phyloP scores from a whole-genome alignment of 2,329 filamentous ascomycete species.

The Colletotrichum chlorophyti region DNA sequence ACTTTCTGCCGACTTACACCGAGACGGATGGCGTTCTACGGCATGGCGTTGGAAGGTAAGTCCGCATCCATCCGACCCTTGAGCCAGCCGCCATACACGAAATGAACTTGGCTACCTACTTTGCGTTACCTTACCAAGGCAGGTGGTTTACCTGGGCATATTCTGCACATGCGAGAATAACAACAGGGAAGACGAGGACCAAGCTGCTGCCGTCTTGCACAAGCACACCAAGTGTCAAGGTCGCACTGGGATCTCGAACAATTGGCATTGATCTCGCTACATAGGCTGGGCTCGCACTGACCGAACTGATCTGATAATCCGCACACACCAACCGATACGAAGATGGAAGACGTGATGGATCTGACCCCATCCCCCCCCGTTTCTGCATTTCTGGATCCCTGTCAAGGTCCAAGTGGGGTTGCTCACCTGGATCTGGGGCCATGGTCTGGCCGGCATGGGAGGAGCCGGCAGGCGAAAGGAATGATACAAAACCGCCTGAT shows the following conservation, averaged over 20 bases:
- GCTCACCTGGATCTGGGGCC: too few species aligned
- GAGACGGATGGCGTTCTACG: not conserved
- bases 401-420: constrained; percentile 12
- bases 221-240: not conserved
- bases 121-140: too few species aligned
- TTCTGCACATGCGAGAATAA: too few species aligned
- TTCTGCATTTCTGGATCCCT: constrained; percentile 5
- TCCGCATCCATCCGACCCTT: too few species aligned
- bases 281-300: too few species aligned
- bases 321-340: constrained; percentile 12
- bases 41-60: constrained; percentile 3
- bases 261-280: too few species aligned
- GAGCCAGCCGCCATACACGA: not conserved
- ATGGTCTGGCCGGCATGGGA: too few species aligned
- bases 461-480: not conserved
- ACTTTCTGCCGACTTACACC: not conserved
- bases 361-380: not conserved
- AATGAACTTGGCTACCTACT: too few species aligned
- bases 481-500: constrained; percentile 25
- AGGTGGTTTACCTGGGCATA: too few species aligned
- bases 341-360: constrained; percentile 5
- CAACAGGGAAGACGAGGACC: too few species aligned
- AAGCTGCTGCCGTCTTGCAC: too few species aligned
- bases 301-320: constrained; percentile 26
- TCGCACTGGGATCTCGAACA: too few species aligned